Conservation (phyloP, 768 basidiomycete genomes). For the Lentinula lateritia region DNA sequence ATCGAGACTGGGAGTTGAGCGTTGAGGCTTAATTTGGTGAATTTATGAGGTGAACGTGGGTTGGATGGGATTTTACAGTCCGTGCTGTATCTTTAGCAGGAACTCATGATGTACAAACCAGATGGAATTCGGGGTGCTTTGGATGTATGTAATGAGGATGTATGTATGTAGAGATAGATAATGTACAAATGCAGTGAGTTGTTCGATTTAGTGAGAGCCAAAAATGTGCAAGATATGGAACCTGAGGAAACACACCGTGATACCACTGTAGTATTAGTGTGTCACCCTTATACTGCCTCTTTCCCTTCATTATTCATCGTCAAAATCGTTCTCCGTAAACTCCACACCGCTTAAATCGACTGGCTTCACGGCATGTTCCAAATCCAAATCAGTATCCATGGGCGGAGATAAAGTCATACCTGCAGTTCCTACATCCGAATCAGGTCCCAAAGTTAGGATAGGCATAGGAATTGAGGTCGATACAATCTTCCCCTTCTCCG, state of each 20-base stretch:
- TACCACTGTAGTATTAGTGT: too few species aligned
- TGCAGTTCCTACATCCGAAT: too few species aligned
- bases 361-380: background rate
- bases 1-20: too few species aligned
- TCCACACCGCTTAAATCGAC: background rate
- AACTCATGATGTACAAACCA: background rate
- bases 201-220: background rate
- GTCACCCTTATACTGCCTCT: background rate
- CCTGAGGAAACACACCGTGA: background rate
- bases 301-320: background rate
- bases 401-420: too few species aligned
- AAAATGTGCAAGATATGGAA: background rate
- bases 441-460: too few species aligned
- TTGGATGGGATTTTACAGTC: too few species aligned
- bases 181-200: background rate
- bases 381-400: background rate
- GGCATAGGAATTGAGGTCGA: too few species aligned
- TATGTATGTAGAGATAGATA: background rate
- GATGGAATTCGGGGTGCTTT: too few species aligned
- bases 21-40: too few species aligned
- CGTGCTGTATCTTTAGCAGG: background rate
- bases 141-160: background rate
- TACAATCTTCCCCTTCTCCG: background rate
- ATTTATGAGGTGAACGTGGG: too few species aligned
- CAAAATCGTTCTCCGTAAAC: background rate